Evolutionary conservation across 225 moss, liverwort and hornwort genomes (phyloP).

Genomic region (Pseudisothecium myosuroides): DNA sequence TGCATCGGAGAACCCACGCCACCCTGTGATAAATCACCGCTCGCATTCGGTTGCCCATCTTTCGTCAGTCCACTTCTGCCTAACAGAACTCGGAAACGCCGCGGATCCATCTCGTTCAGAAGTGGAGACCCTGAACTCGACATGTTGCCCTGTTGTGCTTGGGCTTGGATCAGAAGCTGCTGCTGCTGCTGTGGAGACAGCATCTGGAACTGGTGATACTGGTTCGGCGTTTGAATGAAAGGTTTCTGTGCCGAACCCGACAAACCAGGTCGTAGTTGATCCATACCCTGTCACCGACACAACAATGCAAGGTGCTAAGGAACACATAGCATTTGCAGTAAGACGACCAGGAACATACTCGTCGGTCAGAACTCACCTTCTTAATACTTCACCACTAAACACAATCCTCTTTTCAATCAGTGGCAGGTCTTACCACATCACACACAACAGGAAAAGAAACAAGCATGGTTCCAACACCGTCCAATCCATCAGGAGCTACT

Average conservation of each 20-base stretch:
- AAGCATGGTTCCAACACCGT: background rate
- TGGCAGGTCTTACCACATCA: background rate
- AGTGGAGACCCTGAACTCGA: constrained; percentile 77
- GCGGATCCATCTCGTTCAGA: constrained; percentile 76
- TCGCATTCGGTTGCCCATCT: constrained; percentile 73
- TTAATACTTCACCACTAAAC: background rate
- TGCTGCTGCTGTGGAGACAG: constrained; percentile 85
- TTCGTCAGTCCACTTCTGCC: constrained; percentile 67
- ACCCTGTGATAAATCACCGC: constrained; percentile 74
- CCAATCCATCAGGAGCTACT: background rate
- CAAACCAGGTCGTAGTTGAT: constrained; percentile 63
- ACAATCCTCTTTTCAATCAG: background rate
- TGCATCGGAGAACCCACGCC: constrained; percentile 97
- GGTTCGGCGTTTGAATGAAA: constrained; percentile 59
- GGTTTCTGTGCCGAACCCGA: constrained; percentile 69
- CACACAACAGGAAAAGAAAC: background rate
- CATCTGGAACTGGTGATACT: constrained; percentile 83
- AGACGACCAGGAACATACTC: background rate
- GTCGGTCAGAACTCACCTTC: background rate
- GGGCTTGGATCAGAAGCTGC: constrained; percentile 69
- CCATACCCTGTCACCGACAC: constrained; percentile 59
- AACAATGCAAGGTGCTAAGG: background rate
- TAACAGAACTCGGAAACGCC: constrained; percentile 76
- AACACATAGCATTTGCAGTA: background rate
- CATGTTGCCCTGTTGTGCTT: constrained; percentile 61